Evolutionary conservation across 352 stramenopile species (phyloP), one percentile per base, ranked within the genome.

Genomic region (Phytophthora colocasiae): DNA sequence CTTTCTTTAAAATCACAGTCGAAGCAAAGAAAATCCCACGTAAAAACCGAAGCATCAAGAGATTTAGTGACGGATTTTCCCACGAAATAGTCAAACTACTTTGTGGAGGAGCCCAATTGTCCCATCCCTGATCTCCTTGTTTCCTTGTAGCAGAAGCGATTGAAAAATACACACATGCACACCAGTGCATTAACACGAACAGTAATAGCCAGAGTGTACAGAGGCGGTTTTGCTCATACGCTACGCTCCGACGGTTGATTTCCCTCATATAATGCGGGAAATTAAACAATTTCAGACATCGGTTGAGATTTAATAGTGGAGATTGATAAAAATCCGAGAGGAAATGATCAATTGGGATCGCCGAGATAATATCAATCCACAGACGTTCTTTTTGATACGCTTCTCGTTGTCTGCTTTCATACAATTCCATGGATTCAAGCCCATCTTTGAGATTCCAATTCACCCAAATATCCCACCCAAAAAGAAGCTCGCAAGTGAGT

Each of bases 331-430:
- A 87, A 34, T 81, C 66, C 7, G 73, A 66, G 1, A 81, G 48
- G 22, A 89, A 80, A 50, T 89, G 77, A 44, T 86, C 80, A 11
- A 89, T 70, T 6, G 80, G 80, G n/a, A 89, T 74, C 0, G 80
- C 77, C 8, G 73, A 64, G 14, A 83, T 40, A 22, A 73, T 57
- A 46, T 89, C 80, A 41, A 80, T 76, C 50, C 71, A 73, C 6
- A 89, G 24, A 0, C 66, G 65, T 8, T 69, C 36, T 3, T 64
- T 78, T 15, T 71, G 54, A 56, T 89, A 89, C n/a, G 69, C 51
- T 6, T 72, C 49, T 6, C 71, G 73, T 3, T 84, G 70, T 3
- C 64, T 71, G 12, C 69, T 66, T 52, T 89, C 78, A 38, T 87
- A 89, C 17, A 87, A 51, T 34, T 87, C 80, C 58, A 89, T 73